Base-by-base conservation (phyloP, 768 basidiomycete species). In the Psilocybe azurescens region DNA sequence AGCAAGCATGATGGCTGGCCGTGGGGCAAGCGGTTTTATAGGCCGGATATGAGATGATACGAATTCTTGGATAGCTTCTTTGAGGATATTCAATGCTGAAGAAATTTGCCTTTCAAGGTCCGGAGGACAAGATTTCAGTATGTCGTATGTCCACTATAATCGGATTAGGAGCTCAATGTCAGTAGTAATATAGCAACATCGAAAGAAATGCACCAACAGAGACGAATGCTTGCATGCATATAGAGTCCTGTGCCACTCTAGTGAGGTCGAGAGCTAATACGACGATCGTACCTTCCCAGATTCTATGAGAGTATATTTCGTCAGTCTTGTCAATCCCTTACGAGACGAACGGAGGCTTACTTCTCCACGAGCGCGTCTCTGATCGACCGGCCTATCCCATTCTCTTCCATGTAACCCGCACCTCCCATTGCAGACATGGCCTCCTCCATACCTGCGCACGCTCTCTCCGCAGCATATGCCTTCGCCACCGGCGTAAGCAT, bases 381-480 rank as follows among this genome's bases (percentile, higher is more conserved):
- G 30, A 94, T 89, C 13, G 84, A 80, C 77, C 86, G 77, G 8
- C 86, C 89, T 52, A 93, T 85, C 1, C 84, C 86, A 59, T 85
- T 91, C 73, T 94, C 92, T 66, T 90, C 89, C 90, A 93, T 93
- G 68, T 93, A 94, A 0, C 92, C 92, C 52, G 88, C 86, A 1
- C 91, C 91, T 24, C 92, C 91, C 2, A 93, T 75, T 5, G 86
- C 78, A 33, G 85, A 77, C 90, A 93, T 93, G 36, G 88, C 83
- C 65, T 91, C 88, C 62, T 90, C 88, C 78, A 93, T 87, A 2
- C 85, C 88, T 0, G 79, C 69, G 56, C 80, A 81, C 0, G 86
- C 86, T 63, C 86, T 86, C 65, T 89, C 86, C 9, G 90, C 84
- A 9, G 83, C 81, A 70, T 89, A 93, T 0, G 87, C 89, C 72